Base-by-base conservation (phyloP, 805 yeast species). In the Nakazawaea peltata region DNA sequence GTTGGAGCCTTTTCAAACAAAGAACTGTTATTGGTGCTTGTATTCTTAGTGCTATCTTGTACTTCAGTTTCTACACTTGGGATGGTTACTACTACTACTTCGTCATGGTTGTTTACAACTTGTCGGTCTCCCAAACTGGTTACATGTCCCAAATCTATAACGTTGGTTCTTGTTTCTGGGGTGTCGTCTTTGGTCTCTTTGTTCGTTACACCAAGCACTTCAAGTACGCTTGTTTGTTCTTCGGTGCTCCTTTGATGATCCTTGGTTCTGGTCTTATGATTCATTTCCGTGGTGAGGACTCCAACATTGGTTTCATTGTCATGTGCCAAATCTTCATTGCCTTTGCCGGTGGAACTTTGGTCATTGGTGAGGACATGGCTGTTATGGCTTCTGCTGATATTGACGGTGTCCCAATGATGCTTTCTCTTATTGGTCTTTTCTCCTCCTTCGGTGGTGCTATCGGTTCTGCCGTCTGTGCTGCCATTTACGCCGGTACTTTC, bases 381-480 rank as follows among this genome's bases (percentile, higher is more conserved):
- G 53, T 49, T 26, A 53, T 57, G 53, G 48, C 58, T 21, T 56
- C 66, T 14, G 67, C 65, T 21, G 63, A 63, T 29, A 61, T 57
- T 41, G 62, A 61, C 33, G 67, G 61, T 46, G 51, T 61, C 37
- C 62, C 69, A n/a, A 44, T 57, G 41, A 56, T 57, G 37, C 57
- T 65, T 30, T 51, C 67, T 0, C 32, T 65, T 16, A 40, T 63
- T 26, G 47, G 53, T 13, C 45, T 64, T 32, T 56, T 54, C 50
- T 44, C 57, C 5, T 42, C 50, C 14, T 54, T 63, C 40, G 70
- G 68, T 39, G 49, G 49, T 28, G 59, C 66, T 14, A 52, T 64
- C 32, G 70, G 69, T 22, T 35, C 51, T 31, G 65, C 69, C 6
- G 52, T 63, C 33, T 48, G 62, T 15, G 61, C 59, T 44, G 63